These are phyloP conservation scores for Candida boidinii DNA, from an alignment of 805 yeast species.

Conservation along the genomic window DNA sequence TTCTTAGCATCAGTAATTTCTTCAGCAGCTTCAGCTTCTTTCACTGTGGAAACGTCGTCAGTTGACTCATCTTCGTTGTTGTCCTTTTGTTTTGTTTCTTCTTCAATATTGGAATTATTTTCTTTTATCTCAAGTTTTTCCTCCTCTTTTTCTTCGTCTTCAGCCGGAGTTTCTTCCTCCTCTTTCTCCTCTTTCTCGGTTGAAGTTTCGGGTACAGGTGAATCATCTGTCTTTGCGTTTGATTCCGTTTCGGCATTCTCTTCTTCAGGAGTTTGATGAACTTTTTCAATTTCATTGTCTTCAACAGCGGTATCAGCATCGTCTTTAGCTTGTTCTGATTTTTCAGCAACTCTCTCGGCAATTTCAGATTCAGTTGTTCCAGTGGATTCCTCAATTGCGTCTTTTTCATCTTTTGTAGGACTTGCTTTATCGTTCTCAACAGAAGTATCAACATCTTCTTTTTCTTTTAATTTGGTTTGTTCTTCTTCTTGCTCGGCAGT, in stretches of 20 bases:
- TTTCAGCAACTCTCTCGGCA: conserved; percentile 4
- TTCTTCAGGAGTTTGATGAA: neutral
- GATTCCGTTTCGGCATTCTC: conserved; percentile 6
- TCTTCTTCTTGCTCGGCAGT: too few species aligned
- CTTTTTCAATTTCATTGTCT: conserved; percentile 1
- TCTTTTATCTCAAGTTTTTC: too few species aligned
- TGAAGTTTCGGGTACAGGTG: too few species aligned
- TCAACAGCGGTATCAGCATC: conserved; percentile 5
- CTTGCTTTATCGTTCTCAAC: neutral
- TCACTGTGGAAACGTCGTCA: conserved; percentile 4
- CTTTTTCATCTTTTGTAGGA: conserved; percentile 5
- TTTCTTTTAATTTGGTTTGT: conserved; percentile 1
- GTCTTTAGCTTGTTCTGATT: conserved; percentile 3
- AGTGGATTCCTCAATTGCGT: conserved; percentile 3
- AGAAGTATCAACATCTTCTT: neutral
- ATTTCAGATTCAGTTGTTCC: conserved; percentile 8
- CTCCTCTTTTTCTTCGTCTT: conserved; percentile 4
- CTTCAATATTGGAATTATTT: too few species aligned
- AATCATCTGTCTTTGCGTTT: too few species aligned
- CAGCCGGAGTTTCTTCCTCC: conserved; percentile 2
- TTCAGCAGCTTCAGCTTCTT: conserved; percentile 3
- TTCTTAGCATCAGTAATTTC: conserved; percentile 3
- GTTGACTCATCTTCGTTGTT: conserved; percentile 3
- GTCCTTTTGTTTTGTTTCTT: conserved; percentile 2
- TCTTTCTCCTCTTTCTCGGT: conserved; percentile 3